These are phyloP conservation scores for Pelargonium nanum DNA, from an alignment of 345 rosid genomes.

Conservation along the genomic window DNA sequence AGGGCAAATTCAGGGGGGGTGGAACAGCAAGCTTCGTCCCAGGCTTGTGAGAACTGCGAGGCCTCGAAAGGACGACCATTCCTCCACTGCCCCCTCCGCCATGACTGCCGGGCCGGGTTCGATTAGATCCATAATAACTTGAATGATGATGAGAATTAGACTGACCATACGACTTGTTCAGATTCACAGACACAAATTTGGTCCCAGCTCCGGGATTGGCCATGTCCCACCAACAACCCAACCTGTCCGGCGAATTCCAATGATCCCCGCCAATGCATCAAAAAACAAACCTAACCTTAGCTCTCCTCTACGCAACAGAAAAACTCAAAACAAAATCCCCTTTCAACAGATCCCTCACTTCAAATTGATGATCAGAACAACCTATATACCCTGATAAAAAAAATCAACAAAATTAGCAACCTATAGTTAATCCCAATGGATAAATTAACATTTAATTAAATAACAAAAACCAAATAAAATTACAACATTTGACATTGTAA, in stretches of 20 bases:
- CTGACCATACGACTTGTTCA: constrained; percentile 88
- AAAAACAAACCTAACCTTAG: constrained; percentile 14
- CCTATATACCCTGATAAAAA: neutral
- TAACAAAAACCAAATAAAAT: neutral
- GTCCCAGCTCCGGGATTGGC: constrained; percentile 81
- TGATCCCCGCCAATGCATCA: constrained; percentile 71
- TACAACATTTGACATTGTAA: no score
- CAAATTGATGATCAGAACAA: neutral
- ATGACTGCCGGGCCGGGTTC: constrained; percentile 32
- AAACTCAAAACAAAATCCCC: neutral
- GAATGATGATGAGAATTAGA: constrained; percentile 27
- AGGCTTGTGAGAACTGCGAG: constrained; percentile 86
- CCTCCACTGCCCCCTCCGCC: constrained; percentile 57
- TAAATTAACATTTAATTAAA: neutral
- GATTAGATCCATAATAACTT: constrained; percentile 34
- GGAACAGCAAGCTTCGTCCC: constrained; percentile 94
- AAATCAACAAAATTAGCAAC: neutral
- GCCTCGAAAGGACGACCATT: constrained; percentile 88
- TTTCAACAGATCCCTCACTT: neutral
- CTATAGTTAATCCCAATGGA: neutral
- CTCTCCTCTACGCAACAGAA: neutral
- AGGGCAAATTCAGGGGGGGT: constrained; percentile 98
- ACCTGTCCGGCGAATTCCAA: constrained; percentile 27
- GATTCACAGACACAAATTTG: constrained; percentile 75
- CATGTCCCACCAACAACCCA: constrained; percentile 40